These are phyloP conservation scores for Tricholoma matsutake DNA, from an alignment of 768 basidiomycete genomes.

Conservation along the genomic window DNA sequence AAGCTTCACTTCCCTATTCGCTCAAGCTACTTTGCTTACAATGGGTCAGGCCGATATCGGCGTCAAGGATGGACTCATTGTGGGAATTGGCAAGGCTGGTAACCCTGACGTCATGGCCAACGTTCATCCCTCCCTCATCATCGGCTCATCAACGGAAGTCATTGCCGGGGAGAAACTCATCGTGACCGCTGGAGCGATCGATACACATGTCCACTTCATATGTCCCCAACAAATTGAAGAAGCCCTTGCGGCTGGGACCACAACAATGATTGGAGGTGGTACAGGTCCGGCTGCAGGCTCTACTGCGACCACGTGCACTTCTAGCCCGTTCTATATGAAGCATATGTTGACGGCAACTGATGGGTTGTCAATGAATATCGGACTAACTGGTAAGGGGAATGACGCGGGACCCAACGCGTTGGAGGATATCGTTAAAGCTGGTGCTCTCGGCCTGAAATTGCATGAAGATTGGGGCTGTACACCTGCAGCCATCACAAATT, in stretches of 20 bases:
- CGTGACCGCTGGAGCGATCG: slow-evolving; percentile 89
- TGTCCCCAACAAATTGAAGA: slow-evolving; percentile 91
- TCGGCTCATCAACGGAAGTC: slow-evolving; percentile 92
- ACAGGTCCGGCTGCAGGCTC: slow-evolving; percentile 91
- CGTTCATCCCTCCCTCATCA: slow-evolving; percentile 66
- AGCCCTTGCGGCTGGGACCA: slow-evolving; percentile 79
- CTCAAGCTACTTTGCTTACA: neutral
- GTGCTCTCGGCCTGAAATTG: slow-evolving; percentile 71
- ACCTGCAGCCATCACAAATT: slow-evolving; percentile 74
- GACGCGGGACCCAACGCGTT: slow-evolving; percentile 74
- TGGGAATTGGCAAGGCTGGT: slow-evolving; percentile 94
- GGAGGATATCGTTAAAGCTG: slow-evolving; percentile 26
- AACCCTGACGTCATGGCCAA: slow-evolving; percentile 92
- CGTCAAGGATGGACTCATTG: slow-evolving; percentile 76
- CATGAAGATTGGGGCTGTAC: slow-evolving; percentile 98
- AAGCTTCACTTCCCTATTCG: neutral
- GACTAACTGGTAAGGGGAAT: slow-evolving; percentile 95
- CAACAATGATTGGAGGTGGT: slow-evolving; percentile 94
- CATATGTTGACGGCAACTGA: slow-evolving; percentile 94
- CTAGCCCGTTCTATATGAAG: slow-evolving; percentile 84
- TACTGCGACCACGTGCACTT: slow-evolving; percentile 92
- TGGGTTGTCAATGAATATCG: slow-evolving; percentile 86
- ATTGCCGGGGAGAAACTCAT: slow-evolving; percentile 96
- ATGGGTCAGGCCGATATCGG: slow-evolving; percentile 85
- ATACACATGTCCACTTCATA: slow-evolving; percentile 93